phyloP scores from a whole-genome alignment of 176 grass and related monocot species.

The Thinopyrum elongatum region DNA sequence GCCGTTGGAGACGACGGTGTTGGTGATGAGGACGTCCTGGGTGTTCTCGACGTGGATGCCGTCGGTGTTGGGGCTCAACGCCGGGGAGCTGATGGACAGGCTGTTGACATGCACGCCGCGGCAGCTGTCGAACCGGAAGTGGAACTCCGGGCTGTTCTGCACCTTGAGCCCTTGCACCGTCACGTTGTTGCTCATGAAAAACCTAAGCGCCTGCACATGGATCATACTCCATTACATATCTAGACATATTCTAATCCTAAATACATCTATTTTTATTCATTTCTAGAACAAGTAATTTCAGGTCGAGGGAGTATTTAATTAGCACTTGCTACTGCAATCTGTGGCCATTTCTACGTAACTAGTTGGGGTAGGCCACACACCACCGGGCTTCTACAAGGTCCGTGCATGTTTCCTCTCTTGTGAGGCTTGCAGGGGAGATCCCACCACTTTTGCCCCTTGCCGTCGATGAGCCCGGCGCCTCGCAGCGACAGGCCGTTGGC shows the following conservation, averaged over 20 bases:
- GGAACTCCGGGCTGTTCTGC: not conserved
- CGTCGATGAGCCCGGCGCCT: conserved; percentile 82
- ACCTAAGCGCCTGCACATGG: conserved; percentile 48
- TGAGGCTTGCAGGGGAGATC: conserved; percentile 92
- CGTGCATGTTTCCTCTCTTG: conserved; percentile 50
- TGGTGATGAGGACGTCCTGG: conserved; percentile 28
- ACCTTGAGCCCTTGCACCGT: not conserved
- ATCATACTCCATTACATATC: not conserved
- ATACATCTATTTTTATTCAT: no score
- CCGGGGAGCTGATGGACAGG: not conserved
- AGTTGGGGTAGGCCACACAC: conserved; percentile 39
- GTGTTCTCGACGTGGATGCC: not conserved
- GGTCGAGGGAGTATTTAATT: no score
- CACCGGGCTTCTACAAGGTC: conserved; percentile 83
- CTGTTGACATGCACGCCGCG: not conserved
- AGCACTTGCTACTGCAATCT: not conserved
- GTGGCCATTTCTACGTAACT: not conserved
- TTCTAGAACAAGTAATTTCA: no score
- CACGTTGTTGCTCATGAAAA: not conserved
- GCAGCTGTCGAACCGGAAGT: not conserved
- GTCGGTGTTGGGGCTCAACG: not conserved
- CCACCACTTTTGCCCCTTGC: conserved; percentile 94
- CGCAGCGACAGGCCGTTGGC: conserved; percentile 51
- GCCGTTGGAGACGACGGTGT: conserved; percentile 77
- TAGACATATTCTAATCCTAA: no score